phyloP scores from a whole-genome alignment of 768 basidiomycete genomes.

The Suillus lakei region DNA sequence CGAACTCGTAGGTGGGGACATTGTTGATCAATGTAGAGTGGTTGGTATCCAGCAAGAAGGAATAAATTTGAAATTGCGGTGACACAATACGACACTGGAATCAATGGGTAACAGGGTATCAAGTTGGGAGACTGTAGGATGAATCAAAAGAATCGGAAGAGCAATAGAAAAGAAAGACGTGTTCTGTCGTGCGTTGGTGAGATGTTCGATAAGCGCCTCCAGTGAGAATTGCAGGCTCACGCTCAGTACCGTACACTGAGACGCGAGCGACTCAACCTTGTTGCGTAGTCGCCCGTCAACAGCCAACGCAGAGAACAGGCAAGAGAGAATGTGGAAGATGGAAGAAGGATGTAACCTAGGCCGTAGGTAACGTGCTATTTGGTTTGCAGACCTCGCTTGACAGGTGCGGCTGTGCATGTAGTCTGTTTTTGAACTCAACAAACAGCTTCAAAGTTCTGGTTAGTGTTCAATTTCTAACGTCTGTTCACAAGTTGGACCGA shows the following conservation, averaged over 20 bases:
- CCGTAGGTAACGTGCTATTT: conserved; percentile 19
- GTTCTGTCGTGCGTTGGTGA: conserved; percentile 36
- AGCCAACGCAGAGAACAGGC: conserved; percentile 38
- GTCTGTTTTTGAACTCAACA: conserved; percentile 48
- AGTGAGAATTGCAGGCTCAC: conserved; percentile 37
- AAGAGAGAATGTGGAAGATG: conserved; percentile 15
- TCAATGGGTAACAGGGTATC: conserved; percentile 27
- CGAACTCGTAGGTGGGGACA: conserved; percentile 58
- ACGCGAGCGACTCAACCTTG: conserved; percentile 33
- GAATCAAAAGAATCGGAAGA: conserved; percentile 36
- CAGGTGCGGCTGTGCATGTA: conserved; percentile 15
- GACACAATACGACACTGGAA: neutral
- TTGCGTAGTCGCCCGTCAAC: conserved; percentile 39
- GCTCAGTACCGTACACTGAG: conserved; percentile 31
- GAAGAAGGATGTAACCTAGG: conserved; percentile 18
- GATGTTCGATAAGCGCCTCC: conserved; percentile 39
- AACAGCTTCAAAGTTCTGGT: neutral
- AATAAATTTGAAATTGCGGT: conserved; percentile 5
- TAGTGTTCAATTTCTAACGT: neutral
- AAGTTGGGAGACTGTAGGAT: conserved; percentile 27
- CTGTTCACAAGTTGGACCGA: neutral
- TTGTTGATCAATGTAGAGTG: conserved; percentile 26
- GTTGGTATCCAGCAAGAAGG: conserved; percentile 19
- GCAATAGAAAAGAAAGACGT: conserved; percentile 43
- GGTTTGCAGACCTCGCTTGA: conserved; percentile 30